Evolutionary conservation across 108 stramenopile genomes (phyloP), one percentile per base, ranked within the genome.

Genomic region (Cyclotella choctawhatcheeana): DNA sequence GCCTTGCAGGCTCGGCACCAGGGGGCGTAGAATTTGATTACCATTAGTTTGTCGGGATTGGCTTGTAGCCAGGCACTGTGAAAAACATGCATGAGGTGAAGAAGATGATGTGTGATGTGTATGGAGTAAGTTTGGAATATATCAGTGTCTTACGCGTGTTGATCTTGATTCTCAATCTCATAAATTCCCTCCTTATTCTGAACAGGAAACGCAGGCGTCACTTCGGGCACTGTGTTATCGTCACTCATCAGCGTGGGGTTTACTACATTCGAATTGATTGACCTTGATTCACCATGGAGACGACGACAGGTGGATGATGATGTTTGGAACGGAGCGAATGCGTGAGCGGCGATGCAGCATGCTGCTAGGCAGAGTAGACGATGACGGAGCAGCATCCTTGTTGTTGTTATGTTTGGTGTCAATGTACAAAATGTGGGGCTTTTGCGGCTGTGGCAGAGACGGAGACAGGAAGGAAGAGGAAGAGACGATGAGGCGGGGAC

Each of bases 21-120:
- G 0, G 94, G 92, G 8, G 94, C 94, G 66, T 84, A 95, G 26
- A 95, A 89, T 82, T 95, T 93, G 71, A 92, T 50, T 5, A 94
- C 87, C 52, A 94, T 74, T 2, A 93, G 58, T 76, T 91, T 89
- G 68, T 91, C 84, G 10, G 79, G 75, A 61, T 88, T 86, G 22
- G 83, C 81, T 31, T 84, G 77, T 55, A 92, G 32, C 51, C 89
- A 77, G 55, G 80, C 81, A 21, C 81, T 82, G 63, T 3, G 25
- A 18, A 56, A n/a, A n/a, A n/a, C n/a, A n/a, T n/a, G n/a, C n/a
- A n/a, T n/a, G n/a, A n/a, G n/a, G n/a, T n/a, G n/a, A n/a, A n/a
- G 27, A 16, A 43, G 18, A 8, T 10, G 44, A 14, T 33, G 1
- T 32, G 24, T 2, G 37, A 27, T 25, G 59, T 22, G 7, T 18